A percentile compares a stretch with the other conserved stretches of the same genome.
phyloP scores from a whole-genome alignment of 805 yeast species.

The Hanseniaspora opuntiae region DNA sequence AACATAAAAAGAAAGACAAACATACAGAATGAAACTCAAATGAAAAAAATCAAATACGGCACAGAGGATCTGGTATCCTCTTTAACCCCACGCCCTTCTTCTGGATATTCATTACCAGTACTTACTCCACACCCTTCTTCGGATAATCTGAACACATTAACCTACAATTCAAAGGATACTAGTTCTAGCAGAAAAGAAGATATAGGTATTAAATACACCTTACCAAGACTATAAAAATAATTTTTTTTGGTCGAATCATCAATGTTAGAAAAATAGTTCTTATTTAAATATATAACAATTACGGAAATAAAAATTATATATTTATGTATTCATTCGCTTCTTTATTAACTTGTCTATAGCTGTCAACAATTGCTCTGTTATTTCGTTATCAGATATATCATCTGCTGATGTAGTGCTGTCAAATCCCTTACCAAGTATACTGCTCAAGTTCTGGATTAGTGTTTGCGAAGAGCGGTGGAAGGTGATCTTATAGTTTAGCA shows the following conservation, averaged over 20 bases:
- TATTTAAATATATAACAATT: background rate
- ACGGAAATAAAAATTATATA: background rate
- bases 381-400: background rate
- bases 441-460: background rate
- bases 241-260: background rate
- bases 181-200: background rate
- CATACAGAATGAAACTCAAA: background rate
- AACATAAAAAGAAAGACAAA: constrained; percentile 6
- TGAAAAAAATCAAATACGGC: constrained; percentile 7
- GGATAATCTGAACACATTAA: background rate
- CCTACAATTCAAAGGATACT: too few species aligned
- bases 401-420: background rate
- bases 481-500: background rate
- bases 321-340: background rate
- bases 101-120: constrained; percentile 5
- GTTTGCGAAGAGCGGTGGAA: background rate
- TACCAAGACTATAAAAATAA: constrained; percentile 4
- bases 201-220: background rate
- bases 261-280: background rate
- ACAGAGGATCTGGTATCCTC: constrained; percentile 12
- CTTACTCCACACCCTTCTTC: constrained; percentile 6
- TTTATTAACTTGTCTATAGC: constrained; percentile 6
- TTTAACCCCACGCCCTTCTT: background rate
- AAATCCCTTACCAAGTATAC: background rate
- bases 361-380: constrained; percentile 7